Base-by-base conservation (phyloP, 805 yeast genomes). In the Kuraishia cidri region DNA sequence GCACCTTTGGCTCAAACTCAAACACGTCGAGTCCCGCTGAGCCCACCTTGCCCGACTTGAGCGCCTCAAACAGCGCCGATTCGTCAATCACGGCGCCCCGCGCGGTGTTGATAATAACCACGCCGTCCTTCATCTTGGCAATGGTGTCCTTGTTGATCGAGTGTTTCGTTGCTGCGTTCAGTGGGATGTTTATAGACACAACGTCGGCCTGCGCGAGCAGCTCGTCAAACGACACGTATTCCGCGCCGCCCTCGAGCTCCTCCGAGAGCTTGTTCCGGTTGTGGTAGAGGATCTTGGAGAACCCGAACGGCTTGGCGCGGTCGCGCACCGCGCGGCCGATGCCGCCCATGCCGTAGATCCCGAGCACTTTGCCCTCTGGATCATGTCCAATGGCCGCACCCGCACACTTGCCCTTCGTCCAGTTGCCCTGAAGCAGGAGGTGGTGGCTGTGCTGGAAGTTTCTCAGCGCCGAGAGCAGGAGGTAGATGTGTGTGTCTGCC, bases 311-410 rank as follows among this genome's bases (percentile, higher is more conserved):
- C 42, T 59, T 56, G 40, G 83, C 64, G 44, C 90, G 69, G 42
- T 75, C 73, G 34, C 85, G 67, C 33, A 86, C 75, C 20, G 84
- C 82, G 37, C 87, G 72, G 30, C 95, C 95, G 56, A 86, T 85
- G 23, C 94, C 94, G 22, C 95, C 95, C 72, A 86, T 68, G 11
- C 95, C 95, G 33, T 81, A 62, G 34, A 86, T 76, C 31, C 95
- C 95, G 15, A 86, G 78, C 13, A 66, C 66, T 48, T 79, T 79
- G 6, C 84, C 85, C 40, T 66, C 75, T 12, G 94, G 94, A 47
- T 79, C 88, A 47, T 70, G 69, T 6, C 94, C 94, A 30, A 75
- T 56, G 6, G 75, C 68, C 1, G 78, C 69, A 3, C 79, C 81
- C 3, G 62, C 75, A 43, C 60, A 52, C 39, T 65, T 64, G 11